Evolutionary conservation across 148 eudicot species (phyloP).

Genomic region (Rhododendron kiyosumense): DNA sequence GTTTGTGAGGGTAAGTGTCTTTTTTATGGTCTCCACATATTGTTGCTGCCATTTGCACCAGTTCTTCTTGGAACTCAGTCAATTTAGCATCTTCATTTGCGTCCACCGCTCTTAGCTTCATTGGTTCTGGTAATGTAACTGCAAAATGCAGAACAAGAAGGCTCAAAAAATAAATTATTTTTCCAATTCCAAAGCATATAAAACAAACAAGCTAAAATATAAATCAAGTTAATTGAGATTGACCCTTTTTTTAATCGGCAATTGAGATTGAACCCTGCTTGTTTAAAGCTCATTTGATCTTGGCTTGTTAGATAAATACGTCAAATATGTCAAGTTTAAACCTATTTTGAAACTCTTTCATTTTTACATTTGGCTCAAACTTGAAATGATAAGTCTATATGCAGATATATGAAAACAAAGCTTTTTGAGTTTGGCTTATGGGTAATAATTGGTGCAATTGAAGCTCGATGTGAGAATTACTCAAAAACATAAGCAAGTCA

Average conservation of each 20-base stretch:
- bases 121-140: slow-evolving; percentile 64
- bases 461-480: not conserved
- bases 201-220: not conserved
- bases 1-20: slow-evolving; percentile 44
- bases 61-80: slow-evolving; percentile 56
- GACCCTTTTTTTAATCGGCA: too few relatives aligned
- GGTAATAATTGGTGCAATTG: not conserved
- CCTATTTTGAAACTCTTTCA: not conserved
- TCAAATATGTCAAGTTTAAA: not conserved
- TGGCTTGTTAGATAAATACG: not conserved
- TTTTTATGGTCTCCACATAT: slow-evolving; percentile 62
- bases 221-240: too few relatives aligned
- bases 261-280: too few relatives aligned
- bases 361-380: too few relatives aligned
- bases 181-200: not conserved
- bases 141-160: not conserved
- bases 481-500: too few relatives aligned
- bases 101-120: slow-evolving; percentile 37
- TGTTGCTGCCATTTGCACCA: slow-evolving; percentile 77
- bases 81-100: slow-evolving; percentile 45
- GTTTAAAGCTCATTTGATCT: too few relatives aligned
- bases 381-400: not conserved
- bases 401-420: not conserved
- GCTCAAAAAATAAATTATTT: not conserved
- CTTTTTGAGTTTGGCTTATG: not conserved